Conservation (phyloP, 345 rosid genomes). For the Limnanthes douglasii region DNA sequence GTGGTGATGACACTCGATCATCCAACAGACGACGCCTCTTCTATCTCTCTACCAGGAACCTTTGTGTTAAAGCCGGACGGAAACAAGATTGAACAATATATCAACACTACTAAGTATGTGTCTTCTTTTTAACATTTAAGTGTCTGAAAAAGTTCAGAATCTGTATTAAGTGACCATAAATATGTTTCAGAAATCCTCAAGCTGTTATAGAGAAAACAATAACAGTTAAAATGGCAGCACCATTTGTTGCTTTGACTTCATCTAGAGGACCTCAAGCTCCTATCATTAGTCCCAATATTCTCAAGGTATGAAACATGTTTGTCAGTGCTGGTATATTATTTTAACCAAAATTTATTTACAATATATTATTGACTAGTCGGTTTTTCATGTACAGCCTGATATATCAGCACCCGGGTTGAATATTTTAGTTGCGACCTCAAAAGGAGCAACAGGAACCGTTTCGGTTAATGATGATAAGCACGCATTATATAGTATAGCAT, state of each 20-base stretch:
- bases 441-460: conserved; percentile 27
- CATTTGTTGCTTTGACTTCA: conserved; percentile 53
- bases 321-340: too few relatives aligned
- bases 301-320: too few relatives aligned
- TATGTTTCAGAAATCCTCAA: conserved; percentile 46
- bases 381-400: conserved; percentile 47
- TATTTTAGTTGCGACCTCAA: conserved; percentile 63
- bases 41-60: conserved; percentile 26
- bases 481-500: conserved; percentile 32
- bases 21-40: conserved; percentile 16
- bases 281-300: conserved; percentile 39
- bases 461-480: conserved; percentile 23
- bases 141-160: too few relatives aligned
- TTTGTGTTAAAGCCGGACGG: conserved; percentile 23
- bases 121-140: not conserved
- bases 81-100: conserved; percentile 33
- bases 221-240: conserved; percentile 24
- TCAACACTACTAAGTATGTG: conserved; percentile 58
- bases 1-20: conserved; percentile 17
- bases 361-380: not conserved
- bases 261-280: conserved; percentile 72
- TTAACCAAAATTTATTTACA: not conserved
- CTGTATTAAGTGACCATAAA: too few relatives aligned
- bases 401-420: conserved; percentile 68
- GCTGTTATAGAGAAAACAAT: conserved; percentile 45